Evolutionary conservation across 768 basidiomycete genomes (phyloP), one percentile per base, ranked within the genome.

Genomic region (Mycena haematopus): DNA sequence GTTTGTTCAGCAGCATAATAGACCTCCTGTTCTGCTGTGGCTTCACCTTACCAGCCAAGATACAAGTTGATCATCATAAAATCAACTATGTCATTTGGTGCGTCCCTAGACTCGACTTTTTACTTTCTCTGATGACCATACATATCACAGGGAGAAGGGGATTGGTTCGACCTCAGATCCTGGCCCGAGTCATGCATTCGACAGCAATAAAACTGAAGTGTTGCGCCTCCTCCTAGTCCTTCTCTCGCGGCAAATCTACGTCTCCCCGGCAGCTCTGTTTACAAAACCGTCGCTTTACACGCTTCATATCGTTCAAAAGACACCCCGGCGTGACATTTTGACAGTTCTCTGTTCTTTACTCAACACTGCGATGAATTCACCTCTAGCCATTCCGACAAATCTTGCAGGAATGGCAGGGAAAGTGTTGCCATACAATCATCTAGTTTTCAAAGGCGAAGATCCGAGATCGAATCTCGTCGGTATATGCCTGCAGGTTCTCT

Each of bases 11-110:
- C 69, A 87, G 88, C 61, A 78, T 93, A 11, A 85, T 93, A 59
- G 96, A 99, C 72, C 80, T 98, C 13, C 73, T 97, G 40, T 99
- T 96, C 74, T 95, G 94, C 72, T 96, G 93, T 68, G 95, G 93
- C 14, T 97, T 99, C 69, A 96, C 95, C 0, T 77, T 98, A 10
- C 93, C 96, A 10, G 83, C 82, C 29, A 86, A 85, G 73, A 79
- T 91, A 47, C 89, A 92, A 72, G 84, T 87, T 51, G 89, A 91
- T 70, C 89, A 90, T 68, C 86, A 92, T 73, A 91, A 92, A 72
- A 88, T 95, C 47, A 88, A 90, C 72, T 91, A 95, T 79, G 80
- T 91, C 24, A 96, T 96, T 57, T 96, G 94, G 93, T 93, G 73
- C 62, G 89, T 74, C n/a, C 60, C 22, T 38, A 19, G 1, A 17